phyloP scores from a whole-genome alignment of 2,329 filamentous ascomycete genomes.

The Penicillium concentricum region DNA sequence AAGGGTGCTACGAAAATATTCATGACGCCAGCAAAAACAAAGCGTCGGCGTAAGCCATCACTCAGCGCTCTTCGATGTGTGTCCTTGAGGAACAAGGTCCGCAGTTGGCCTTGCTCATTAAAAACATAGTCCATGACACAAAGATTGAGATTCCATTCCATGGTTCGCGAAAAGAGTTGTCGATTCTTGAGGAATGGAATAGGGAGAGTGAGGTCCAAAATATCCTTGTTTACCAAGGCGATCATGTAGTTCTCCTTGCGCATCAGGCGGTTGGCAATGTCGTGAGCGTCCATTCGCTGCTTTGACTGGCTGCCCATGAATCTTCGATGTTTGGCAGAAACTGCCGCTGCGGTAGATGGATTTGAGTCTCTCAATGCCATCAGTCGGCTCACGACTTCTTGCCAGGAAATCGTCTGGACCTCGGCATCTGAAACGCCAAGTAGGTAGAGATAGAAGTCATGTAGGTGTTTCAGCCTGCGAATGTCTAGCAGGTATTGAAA shows the following conservation, averaged over 20 bases:
- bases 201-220: slow-evolving; percentile 81
- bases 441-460: slow-evolving; percentile 80
- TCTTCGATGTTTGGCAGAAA: slow-evolving; percentile 59
- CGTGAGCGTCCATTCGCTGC: slow-evolving; percentile 90
- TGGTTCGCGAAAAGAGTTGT: slow-evolving; percentile 81
- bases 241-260: slow-evolving; percentile 96
- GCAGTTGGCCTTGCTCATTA: slow-evolving; percentile 81
- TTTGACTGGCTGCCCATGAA: slow-evolving; percentile 82
- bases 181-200: slow-evolving; percentile 77
- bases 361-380: slow-evolving; percentile 84
- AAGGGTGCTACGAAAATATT: slow-evolving; percentile 86
- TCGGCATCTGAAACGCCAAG: slow-evolving; percentile 81
- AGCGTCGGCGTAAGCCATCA: slow-evolving; percentile 71
- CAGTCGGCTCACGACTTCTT: slow-evolving; percentile 80
- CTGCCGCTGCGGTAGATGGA: slow-evolving; percentile 69
- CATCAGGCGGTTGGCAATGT: slow-evolving; percentile 96
- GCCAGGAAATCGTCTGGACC: slow-evolving; percentile 93
- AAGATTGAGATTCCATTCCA: slow-evolving; percentile 89
- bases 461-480: slow-evolving; percentile 70
- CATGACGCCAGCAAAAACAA: slow-evolving; percentile 79
- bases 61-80: slow-evolving; percentile 77
- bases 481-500: slow-evolving; percentile 73
- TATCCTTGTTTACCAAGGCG: slow-evolving; percentile 94
- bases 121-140: slow-evolving; percentile 94
- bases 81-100: slow-evolving; percentile 80